Conservation (phyloP, 768 basidiomycete genomes). For the Xerocomus spinulosus region DNA sequence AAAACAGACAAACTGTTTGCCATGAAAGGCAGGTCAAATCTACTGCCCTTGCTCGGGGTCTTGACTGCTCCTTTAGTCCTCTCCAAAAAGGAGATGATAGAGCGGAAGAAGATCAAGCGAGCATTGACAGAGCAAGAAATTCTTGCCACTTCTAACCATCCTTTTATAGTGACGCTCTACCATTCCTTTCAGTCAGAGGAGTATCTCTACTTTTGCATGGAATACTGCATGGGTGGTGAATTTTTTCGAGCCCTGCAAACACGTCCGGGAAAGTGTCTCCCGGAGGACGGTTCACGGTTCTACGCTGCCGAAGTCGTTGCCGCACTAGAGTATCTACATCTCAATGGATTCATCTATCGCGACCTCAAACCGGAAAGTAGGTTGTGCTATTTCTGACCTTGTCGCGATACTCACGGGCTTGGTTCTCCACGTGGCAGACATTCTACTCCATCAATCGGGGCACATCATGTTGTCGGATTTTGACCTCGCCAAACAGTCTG, state of each 20-base stretch:
- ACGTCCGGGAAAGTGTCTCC: conserved; percentile 91
- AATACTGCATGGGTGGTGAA: conserved; percentile 98
- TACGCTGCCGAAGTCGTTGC: conserved; percentile 99
- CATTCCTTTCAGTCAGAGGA: conserved; percentile 99
- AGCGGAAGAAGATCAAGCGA: conserved; percentile 98
- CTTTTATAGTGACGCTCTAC: conserved; percentile 98
- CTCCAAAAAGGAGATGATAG: conserved; percentile 99
- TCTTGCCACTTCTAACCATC: conserved; percentile 96
- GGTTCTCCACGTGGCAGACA: conserved; percentile 53
- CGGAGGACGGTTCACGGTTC: conserved; percentile 93
- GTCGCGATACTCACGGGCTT: conserved; percentile 3
- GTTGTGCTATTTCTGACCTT: conserved; percentile 33
- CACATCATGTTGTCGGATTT: conserved; percentile 99
- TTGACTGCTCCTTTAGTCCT: conserved; percentile 59
- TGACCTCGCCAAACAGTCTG: conserved; percentile 95
- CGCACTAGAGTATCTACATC: conserved; percentile 95
- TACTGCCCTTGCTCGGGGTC: conserved; percentile 2
- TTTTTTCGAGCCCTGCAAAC: conserved; percentile 98
- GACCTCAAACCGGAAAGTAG: conserved; percentile 99
- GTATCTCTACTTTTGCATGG: conserved; percentile 98
- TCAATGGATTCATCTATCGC: conserved; percentile 99
- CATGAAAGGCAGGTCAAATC: conserved; percentile 83
- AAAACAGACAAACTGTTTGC: conserved; percentile 94
- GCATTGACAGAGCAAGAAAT: conserved; percentile 99
- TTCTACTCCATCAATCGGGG: conserved; percentile 93